phyloP scores from a whole-genome alignment of 352 stramenopile genomes.

The Globisporangium middletonii region DNA sequence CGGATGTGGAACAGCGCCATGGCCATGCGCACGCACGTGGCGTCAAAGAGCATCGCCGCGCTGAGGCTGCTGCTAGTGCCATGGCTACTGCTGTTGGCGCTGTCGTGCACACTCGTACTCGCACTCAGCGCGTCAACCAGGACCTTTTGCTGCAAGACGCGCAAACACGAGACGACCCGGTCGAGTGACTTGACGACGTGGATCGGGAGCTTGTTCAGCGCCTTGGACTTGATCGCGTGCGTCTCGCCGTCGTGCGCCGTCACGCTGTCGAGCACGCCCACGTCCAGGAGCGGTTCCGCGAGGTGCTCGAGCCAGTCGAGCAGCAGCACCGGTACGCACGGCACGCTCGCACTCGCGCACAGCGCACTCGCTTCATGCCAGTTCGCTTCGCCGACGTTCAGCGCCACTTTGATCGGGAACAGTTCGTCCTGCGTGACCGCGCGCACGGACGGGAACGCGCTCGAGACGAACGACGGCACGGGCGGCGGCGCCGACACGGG shows the following conservation, averaged over 20 bases:
- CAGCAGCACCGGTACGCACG: slow-evolving; percentile 33
- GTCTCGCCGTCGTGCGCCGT: slow-evolving; percentile 12
- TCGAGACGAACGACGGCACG: slow-evolving; percentile 16
- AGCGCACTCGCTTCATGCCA: slow-evolving; percentile 35
- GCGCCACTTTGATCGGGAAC: slow-evolving; percentile 65
- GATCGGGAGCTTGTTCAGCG: slow-evolving; percentile 50
- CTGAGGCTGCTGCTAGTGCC: not conserved
- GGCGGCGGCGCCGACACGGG: slow-evolving; percentile 11
- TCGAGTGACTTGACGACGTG: slow-evolving; percentile 53
- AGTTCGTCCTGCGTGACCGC: slow-evolving; percentile 32
- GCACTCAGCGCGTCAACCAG: slow-evolving; percentile 16
- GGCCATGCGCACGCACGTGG: slow-evolving; percentile 37
- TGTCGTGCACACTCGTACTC: not conserved
- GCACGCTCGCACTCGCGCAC: slow-evolving; percentile 17
- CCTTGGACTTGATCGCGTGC: slow-evolving; percentile 24
- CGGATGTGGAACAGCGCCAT: slow-evolving; percentile 68
- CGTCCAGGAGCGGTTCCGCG: slow-evolving; percentile 39
- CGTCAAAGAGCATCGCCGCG: slow-evolving; percentile 28
- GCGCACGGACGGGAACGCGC: not conserved
- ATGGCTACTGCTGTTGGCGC: slow-evolving; percentile 3
- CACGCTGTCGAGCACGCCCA: slow-evolving; percentile 26
- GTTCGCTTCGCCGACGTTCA: slow-evolving; percentile 72
- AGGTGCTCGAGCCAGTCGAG: slow-evolving; percentile 83
- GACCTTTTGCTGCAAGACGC: slow-evolving; percentile 25
- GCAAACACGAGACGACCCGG: slow-evolving; percentile 45